These are phyloP conservation scores for Tolypocladium tropicale DNA, from an alignment of 2,329 filamentous ascomycete genomes.

Conservation along the genomic window DNA sequence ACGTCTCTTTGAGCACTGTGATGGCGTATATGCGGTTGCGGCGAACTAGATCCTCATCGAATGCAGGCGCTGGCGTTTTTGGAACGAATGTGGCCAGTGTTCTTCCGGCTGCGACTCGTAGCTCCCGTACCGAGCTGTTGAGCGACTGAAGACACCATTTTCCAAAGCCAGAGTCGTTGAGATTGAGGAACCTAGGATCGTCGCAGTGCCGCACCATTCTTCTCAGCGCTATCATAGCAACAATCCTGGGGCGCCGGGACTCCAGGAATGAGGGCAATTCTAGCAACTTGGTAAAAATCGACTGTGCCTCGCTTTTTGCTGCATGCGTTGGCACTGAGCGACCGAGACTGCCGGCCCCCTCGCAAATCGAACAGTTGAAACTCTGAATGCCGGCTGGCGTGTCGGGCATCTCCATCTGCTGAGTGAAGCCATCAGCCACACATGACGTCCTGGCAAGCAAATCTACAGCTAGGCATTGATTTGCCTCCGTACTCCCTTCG, in stretches of 20 bases:
- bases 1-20: conserved; percentile 60
- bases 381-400: background rate
- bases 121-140: conserved; percentile 73
- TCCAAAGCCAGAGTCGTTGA: conserved; percentile 58
- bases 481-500: conserved; percentile 31
- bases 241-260: conserved; percentile 52
- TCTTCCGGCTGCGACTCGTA: conserved; percentile 69
- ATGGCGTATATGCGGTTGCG: conserved; percentile 56
- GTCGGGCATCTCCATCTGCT: background rate
- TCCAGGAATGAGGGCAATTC: conserved; percentile 34
- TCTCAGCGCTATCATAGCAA: conserved; percentile 61
- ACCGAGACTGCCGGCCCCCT: background rate
- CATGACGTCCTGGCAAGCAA: conserved; percentile 41
- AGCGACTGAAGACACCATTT: conserved; percentile 76
- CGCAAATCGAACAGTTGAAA: conserved; percentile 16
- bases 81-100: conserved; percentile 57
- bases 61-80: conserved; percentile 8
- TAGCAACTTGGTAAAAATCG: conserved; percentile 36
- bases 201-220: conserved; percentile 59
- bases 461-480: conserved; percentile 42
- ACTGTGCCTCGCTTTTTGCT: conserved; percentile 27
- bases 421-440: conserved; percentile 8
- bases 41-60: conserved; percentile 14
- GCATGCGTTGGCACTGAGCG: conserved; percentile 1
- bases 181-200: conserved; percentile 48